These are phyloP conservation scores for Aureobasidium sp. DNA, from an alignment of 2,329 filamentous ascomycete species.

Conservation along the genomic window DNA sequence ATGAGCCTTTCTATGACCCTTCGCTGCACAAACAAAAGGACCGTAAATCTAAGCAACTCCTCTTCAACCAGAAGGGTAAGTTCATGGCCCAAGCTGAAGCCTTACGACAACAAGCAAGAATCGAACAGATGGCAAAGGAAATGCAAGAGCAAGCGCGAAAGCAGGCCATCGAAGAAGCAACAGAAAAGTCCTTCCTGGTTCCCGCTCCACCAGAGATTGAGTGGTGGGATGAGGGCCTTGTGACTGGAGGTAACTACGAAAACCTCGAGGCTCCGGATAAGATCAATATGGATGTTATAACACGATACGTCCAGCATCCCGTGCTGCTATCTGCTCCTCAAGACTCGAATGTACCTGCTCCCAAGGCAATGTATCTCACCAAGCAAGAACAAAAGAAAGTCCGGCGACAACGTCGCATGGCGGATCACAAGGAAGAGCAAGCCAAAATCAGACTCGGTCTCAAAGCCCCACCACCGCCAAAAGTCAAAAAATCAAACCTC, in stretches of 20 bases:
- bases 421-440: conserved; percentile 90
- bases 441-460: conserved; percentile 90
- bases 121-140: conserved; percentile 91
- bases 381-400: conserved; percentile 85
- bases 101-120: conserved; percentile 73
- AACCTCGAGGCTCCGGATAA: conserved; percentile 54
- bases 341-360: conserved; percentile 68
- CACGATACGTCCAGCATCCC: conserved; percentile 85
- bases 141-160: conserved; percentile 83
- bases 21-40: conserved; percentile 54
- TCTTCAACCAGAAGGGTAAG: conserved; percentile 95
- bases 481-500: conserved; percentile 94
- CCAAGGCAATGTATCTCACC: conserved; percentile 90
- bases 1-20: conserved; percentile 80
- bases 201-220: conserved; percentile 81
- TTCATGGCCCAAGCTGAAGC: conserved; percentile 93
- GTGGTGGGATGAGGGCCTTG: conserved; percentile 93
- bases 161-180: conserved; percentile 89
- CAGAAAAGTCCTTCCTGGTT: conserved; percentile 83
- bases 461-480: conserved; percentile 82
- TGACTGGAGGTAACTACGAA: conserved; percentile 65
- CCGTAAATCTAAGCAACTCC: conserved; percentile 65
- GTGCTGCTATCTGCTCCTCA: conserved; percentile 86
- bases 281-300: conserved; percentile 55
- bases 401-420: conserved; percentile 81